Conservation (phyloP, 306 rosid species). For the Leucaena leucocephala region DNA sequence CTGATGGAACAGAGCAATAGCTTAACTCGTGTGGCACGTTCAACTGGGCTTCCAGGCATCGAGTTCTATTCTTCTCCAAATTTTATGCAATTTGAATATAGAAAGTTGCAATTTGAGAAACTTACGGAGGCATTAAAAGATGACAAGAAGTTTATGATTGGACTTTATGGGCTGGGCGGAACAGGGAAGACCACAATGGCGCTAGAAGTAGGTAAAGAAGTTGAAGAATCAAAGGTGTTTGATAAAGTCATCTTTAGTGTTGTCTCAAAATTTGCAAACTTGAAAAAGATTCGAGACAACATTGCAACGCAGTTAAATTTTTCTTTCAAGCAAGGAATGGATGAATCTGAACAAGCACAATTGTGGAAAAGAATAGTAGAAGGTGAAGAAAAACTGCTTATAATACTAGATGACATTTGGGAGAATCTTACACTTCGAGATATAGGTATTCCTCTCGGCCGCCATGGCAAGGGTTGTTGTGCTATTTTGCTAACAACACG, state of each 20-base stretch:
- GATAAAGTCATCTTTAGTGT: background rate
- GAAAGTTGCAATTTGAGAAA: background rate
- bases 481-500: slow-evolving; percentile 31
- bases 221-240: background rate
- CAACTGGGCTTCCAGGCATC: background rate
- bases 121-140: slow-evolving; percentile 2
- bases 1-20: background rate
- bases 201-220: background rate
- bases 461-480: background rate
- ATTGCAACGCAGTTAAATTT: slow-evolving; percentile 28
- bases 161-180: slow-evolving; percentile 37
- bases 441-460: slow-evolving; percentile 13
- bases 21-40: background rate
- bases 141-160: slow-evolving; percentile 3
- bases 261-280: slow-evolving; percentile 7
- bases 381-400: slow-evolving; percentile 27
- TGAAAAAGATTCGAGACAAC: slow-evolving; percentile 21
- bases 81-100: slow-evolving; percentile 4
- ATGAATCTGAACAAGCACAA: background rate
- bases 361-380: background rate
- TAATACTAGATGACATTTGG: slow-evolving; percentile 41
- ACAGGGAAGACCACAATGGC: slow-evolving; percentile 34
- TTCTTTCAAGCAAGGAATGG: rapidly evolving
- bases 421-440: background rate
- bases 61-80: background rate